A percentile compares a stretch with the other conserved stretches of the same genome.
phyloP scores from a whole-genome alignment of 208 protist genomes.

The Leishmania mexicana region DNA sequence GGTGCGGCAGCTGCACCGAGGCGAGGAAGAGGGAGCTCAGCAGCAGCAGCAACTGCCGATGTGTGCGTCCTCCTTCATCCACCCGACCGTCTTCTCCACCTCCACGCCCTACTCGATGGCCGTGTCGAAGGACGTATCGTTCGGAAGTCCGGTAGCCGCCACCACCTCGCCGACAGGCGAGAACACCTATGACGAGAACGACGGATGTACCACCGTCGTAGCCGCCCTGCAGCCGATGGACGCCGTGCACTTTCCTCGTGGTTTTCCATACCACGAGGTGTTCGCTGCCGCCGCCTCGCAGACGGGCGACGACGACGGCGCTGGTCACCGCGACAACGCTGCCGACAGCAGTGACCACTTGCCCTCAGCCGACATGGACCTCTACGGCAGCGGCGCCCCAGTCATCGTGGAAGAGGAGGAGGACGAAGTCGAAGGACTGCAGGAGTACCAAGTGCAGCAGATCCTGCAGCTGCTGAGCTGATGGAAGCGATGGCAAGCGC shows the following conservation, averaged over 20 bases:
- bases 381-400: neutral
- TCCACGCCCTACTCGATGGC: neutral
- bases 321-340: neutral
- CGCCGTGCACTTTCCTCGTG: constrained; percentile 15
- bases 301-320: neutral
- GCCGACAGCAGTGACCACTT: neutral
- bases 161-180: neutral
- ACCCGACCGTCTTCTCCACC: neutral
- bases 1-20: constrained; percentile 5
- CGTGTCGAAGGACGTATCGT: neutral
- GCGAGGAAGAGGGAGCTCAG: neutral
- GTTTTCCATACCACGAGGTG: constrained; percentile 23
- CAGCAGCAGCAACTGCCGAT: neutral
- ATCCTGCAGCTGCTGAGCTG: constrained; percentile 22
- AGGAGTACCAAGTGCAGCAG: constrained; percentile 27
- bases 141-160: neutral
- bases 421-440: constrained; percentile 17
- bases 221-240: constrained; percentile 14
- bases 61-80: neutral
- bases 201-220: neutral
- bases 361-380: neutral
- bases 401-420: constrained; percentile 24
- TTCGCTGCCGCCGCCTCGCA: constrained; percentile 1
- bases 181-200: neutral
- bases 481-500: neutral